These are phyloP conservation scores for Delitschia confertaspora DNA, from an alignment of 495 filamentous ascomycete genomes.

Conservation along the genomic window DNA sequence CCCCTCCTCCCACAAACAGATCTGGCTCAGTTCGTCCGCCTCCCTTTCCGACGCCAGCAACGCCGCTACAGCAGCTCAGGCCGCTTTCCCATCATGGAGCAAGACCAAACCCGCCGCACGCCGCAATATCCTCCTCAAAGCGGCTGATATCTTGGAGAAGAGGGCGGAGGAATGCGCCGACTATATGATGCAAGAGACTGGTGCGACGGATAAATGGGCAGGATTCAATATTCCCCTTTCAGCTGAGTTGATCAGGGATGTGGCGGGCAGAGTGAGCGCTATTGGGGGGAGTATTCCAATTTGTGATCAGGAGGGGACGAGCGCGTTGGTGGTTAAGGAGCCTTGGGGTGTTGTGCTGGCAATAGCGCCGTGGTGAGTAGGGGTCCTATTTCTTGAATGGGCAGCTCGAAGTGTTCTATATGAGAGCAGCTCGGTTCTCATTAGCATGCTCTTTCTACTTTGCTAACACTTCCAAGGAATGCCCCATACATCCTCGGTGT, in stretches of 20 bases:
- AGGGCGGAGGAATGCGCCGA: conserved; percentile 54
- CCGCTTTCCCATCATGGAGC: conserved; percentile 65
- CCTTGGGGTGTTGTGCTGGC: conserved; percentile 73
- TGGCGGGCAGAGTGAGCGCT: conserved; percentile 55
- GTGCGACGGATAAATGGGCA: conserved; percentile 37
- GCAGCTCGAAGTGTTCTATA: no score
- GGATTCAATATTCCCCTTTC: conserved; percentile 52
- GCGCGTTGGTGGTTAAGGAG: conserved; percentile 68
- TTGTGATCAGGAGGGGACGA: conserved; percentile 43
- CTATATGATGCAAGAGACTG: conserved; percentile 64
- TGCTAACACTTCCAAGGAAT: conserved; percentile 22
- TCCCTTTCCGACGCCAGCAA: conserved; percentile 51
- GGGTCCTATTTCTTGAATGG: background rate
- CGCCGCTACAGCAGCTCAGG: conserved; percentile 56
- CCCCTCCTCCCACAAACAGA: conserved; percentile 52
- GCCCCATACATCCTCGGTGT: conserved; percentile 35
- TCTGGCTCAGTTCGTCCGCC: conserved; percentile 55
- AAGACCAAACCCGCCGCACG: conserved; percentile 51
- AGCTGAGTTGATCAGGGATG: conserved; percentile 56
- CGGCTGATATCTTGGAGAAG: conserved; percentile 55
- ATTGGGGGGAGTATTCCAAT: conserved; percentile 53
- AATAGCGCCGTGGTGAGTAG: conserved; percentile 62
- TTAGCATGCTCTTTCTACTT: background rate
- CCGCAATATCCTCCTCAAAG: conserved; percentile 62
- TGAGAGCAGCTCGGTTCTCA: no score